Percentiles rank a stretch among this genome's conserved stretches.
These are phyloP conservation scores for Cordia subcordata DNA, from an alignment of 257 asterid species.

Conservation along the genomic window DNA sequence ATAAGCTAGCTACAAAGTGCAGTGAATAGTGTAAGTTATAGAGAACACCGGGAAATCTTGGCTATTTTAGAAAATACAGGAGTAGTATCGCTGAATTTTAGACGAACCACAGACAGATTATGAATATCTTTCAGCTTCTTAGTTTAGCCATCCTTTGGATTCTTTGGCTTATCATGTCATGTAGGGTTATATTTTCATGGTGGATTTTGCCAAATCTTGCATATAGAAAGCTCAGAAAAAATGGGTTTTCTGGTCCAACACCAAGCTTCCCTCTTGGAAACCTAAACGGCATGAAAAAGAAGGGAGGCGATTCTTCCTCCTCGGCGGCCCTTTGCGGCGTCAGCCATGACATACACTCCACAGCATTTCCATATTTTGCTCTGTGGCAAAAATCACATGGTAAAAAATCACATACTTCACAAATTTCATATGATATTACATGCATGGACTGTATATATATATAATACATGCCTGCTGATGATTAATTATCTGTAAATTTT, in stretches of 20 bases:
- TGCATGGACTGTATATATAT: too few species aligned
- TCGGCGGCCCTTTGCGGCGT: constrained; percentile 8
- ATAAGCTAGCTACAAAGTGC: too few species aligned
- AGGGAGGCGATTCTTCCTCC: constrained; percentile 3
- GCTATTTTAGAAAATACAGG: too few species aligned
- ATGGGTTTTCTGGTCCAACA: constrained; percentile 80
- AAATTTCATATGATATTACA: too few species aligned
- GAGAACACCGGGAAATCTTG: too few species aligned
- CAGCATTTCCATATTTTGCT: constrained; percentile 64
- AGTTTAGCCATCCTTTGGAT: constrained; percentile 15
- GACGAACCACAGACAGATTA: neutral
- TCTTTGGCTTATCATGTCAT: constrained; percentile 22
- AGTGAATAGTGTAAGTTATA: too few species aligned
- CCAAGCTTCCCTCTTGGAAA: constrained; percentile 87
- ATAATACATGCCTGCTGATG: neutral
- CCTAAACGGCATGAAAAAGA: constrained; percentile 42
- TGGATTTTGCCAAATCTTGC: constrained; percentile 52
- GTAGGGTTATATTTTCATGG: constrained; percentile 34
- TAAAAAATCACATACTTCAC: constrained; percentile 2
- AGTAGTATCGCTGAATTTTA: too few species aligned
- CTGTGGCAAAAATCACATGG: constrained; percentile 72
- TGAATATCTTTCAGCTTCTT: constrained; percentile 20
- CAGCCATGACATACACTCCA: constrained; percentile 63
- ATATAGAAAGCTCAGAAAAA: constrained; percentile 41
- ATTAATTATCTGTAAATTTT: too few species aligned